Evolutionary conservation across 352 stramenopile genomes (phyloP).

Genomic region (Pythium periplocum): DNA sequence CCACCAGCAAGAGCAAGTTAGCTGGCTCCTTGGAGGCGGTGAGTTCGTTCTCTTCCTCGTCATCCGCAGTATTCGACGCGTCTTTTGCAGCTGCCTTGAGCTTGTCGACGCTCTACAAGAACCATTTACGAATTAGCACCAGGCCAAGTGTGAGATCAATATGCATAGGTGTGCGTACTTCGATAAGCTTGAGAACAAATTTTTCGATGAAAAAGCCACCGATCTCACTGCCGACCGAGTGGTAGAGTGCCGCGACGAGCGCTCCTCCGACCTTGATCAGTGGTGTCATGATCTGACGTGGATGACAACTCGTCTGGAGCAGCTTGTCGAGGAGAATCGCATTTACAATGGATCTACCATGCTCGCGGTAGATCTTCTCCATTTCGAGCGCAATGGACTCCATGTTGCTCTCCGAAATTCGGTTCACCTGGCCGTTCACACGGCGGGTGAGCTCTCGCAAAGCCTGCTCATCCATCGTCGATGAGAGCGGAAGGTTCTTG

Average conservation of each 20-base stretch:
- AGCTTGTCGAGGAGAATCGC: slow-evolving; percentile 67
- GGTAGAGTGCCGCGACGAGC: slow-evolving; percentile 66
- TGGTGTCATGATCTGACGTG: slow-evolving; percentile 67
- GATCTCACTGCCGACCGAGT: slow-evolving; percentile 72
- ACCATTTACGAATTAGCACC: too few species aligned
- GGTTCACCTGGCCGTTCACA: slow-evolving; percentile 89
- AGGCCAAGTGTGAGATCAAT: too few species aligned
- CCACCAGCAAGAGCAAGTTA: slow-evolving; percentile 85
- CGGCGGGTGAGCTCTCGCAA: slow-evolving; percentile 63
- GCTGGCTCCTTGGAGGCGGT: slow-evolving; percentile 53
- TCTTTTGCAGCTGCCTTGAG: slow-evolving; percentile 10
- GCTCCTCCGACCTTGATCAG: slow-evolving; percentile 73
- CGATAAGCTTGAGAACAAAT: slow-evolving; percentile 50
- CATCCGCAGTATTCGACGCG: slow-evolving; percentile 22
- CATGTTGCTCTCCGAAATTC: slow-evolving; percentile 90
- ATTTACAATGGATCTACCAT: slow-evolving; percentile 68
- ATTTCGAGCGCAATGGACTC: slow-evolving; percentile 81
- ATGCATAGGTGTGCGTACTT: slow-evolving; percentile 2
- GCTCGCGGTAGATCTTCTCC: slow-evolving; percentile 74
- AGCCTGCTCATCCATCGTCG: slow-evolving; percentile 67
- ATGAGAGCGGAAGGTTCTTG: slow-evolving; percentile 18
- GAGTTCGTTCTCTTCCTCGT: slow-evolving; percentile 23
- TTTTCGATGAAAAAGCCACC: slow-evolving; percentile 83
- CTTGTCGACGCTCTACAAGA: slow-evolving; percentile 15
- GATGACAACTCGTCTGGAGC: slow-evolving; percentile 52